Evolutionary conservation across 179 eudicot genomes (phyloP), one percentile per base, ranked within the genome.

Genomic region (Amaranthus tricolor): DNA sequence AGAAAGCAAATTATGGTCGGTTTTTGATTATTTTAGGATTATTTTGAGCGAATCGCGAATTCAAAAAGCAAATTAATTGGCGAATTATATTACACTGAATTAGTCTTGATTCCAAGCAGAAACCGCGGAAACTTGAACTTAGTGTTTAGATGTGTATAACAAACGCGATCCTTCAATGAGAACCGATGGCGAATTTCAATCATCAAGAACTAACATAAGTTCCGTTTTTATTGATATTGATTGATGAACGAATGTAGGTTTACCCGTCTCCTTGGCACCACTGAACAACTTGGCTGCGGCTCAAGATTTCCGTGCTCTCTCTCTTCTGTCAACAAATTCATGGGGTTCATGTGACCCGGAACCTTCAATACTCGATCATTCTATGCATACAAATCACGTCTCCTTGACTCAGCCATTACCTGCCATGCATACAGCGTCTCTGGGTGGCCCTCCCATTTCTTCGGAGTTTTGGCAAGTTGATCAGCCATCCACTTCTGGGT

Each of bases 281-380:
- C 55, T 85, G 40, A 31, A 31, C 76, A 86, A 78, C 84, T n/a
- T 86, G 82, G 88, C 77, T 76, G 87, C 87, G 71, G 85, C 87
- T 82, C 88, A 78, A 62, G 89, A 88, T 62, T 68, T 85, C 78
- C 88, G 94, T 93, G 98, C 98, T 93, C 98, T 91, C 98, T 93
- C 98, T 93, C 98, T 93, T 93, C 98, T 93, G 96, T 93, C 98
- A 93, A 91, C 86, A 73, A 89, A 82, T 76, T 80, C 96, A 10
- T 89, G 96, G 96, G 86, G 82, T 80, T 79, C 87, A 24, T 78
- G 80, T 14, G 66, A 78, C 62, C 85, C 84, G 17, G 82, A 77
- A 59, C 77, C 84, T 56, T 45, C 81, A 66, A 66, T 77, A 15
- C 76, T 83, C 10, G 62, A 79, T 80, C 83, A 81, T 58, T 63